Base-by-base conservation (phyloP, 352 stramenopile species). In the Globisporangium paroecandrum region DNA sequence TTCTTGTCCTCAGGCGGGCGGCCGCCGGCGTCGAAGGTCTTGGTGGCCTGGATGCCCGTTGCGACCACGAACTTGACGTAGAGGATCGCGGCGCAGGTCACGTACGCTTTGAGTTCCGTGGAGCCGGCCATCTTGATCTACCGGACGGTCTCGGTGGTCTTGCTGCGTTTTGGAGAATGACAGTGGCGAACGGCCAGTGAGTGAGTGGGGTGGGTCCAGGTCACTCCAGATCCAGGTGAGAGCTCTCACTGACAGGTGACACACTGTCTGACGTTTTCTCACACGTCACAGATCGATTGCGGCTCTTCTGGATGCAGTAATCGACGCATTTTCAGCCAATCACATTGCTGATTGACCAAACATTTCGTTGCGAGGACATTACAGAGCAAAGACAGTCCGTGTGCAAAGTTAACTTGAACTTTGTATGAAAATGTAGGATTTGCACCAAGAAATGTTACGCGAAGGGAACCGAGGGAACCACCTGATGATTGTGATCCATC, bases 21-120 rank as follows among this genome's bases (percentile, higher is more conserved):
- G 4, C 66, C 72, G 29, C 79, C 82, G 2, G 77, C 65, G 41
- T 73, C 62, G 59, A 86, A 90, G 8, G 74, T 87, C 66, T 88
- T 87, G 55, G 51, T 69, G 38, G 64, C 79, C 56, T 90, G 79
- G 24, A 90, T 76, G 7, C 66, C 59, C 22, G 78, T 77, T 9
- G 71, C 71, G 25, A 80, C 68, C 59, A 90, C 47, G 69, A 89
- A 90, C 79, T 92, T 92, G 76, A 83, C 46, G 73, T 83, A 92
- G 32, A 92, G 74, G 47, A 89, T 56, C 41, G 72, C 59, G 7
- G 73, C 63, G 74, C 81, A 90, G 1, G 79, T 72, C 36, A 84
- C 76, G 70, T 82, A 88, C 38, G 77, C 74, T 74, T 90, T 86
- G 64, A 84, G 69, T 18, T 78, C 77, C 1, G 62, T 54, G 2